These are phyloP conservation scores for Deinandra increscens DNA, from an alignment of 129 eudicot species.

Conservation along the genomic window DNA sequence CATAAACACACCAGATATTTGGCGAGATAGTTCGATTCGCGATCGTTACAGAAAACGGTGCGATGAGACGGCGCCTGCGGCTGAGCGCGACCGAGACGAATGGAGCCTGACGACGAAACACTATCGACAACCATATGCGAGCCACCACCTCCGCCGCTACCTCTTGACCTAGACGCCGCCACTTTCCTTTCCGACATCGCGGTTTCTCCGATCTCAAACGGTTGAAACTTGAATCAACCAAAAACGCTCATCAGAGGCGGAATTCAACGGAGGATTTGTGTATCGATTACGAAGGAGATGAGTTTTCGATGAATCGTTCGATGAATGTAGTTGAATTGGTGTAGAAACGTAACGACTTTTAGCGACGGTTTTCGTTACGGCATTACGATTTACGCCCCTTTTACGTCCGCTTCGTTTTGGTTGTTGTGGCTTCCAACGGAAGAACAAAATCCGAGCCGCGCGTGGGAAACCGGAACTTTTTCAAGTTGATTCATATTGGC, in stretches of 20 bases:
- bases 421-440: slow-evolving; percentile 21
- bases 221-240: slow-evolving; percentile 30
- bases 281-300: neutral
- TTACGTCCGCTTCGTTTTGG: slow-evolving; percentile 28
- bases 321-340: slow-evolving; percentile 30
- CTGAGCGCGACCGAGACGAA: slow-evolving; percentile 70
- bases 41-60: slow-evolving; percentile 87
- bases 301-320: neutral
- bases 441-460: slow-evolving; percentile 12
- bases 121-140: slow-evolving; percentile 29
- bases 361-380: neutral
- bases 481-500: neutral
- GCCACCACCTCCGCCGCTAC: slow-evolving; percentile 32
- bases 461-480: slow-evolving; percentile 19
- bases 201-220: slow-evolving; percentile 37
- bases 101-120: slow-evolving; percentile 44
- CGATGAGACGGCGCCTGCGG: slow-evolving; percentile 98
- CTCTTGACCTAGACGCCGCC: slow-evolving; percentile 47
- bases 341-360: slow-evolving; percentile 19
- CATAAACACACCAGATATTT: slow-evolving; percentile 55
- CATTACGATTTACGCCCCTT: neutral
- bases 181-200: slow-evolving; percentile 43
- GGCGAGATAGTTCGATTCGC: slow-evolving; percentile 70
- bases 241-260: slow-evolving; percentile 13
- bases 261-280: neutral